Evolutionary conservation across 306 rosid genomes (phyloP), one percentile per base, ranked within the genome.

Genomic region (Lathyrus oleraceus): DNA sequence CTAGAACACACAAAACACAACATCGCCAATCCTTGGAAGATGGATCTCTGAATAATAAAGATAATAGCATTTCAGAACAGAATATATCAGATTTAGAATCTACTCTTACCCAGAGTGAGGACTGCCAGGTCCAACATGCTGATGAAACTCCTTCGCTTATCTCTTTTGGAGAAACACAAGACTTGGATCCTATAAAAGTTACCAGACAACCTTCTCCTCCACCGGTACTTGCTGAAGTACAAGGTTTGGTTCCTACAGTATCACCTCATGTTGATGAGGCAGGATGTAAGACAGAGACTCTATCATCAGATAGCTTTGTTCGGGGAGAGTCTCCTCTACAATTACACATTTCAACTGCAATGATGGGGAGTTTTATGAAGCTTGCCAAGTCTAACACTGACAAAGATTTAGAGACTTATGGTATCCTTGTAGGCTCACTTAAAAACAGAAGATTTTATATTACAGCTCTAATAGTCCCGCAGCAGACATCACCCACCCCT

Each of bases 331-430:
- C 91, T 65, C 88, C 96, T 70, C 72, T 93, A 51, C 87, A 93
- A 69, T 76, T 93, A 80, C 97, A 93, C 80, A 82, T 93, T 66
- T 90, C 98, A 53, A 87, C 97, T 66, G 65, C 83, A 5, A 69
- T 93, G 93, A 93, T 93, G 98, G 98, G 87, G 57, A 81, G 65
- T 73, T 93, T 93, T 82, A 82, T 93, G 96, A 93, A 81, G 82
- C 87, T 93, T 63, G 97, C 98, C 43, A 88, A 86, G 87, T 87
- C 90, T 45, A 93, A 93, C 78, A 93, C 97, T 32, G 72, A 86
- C 23, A 93, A 76, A 78, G 81, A 90, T 87, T 85, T 93, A 72
- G 98, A 90, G 81, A 93, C 98, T 61, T 93, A 97, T 67, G 98
- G 98, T 28, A 69, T 93, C 76, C 94, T 93, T 48, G 98, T 94